Percentiles rank a stretch among this genome's conserved stretches.
These are phyloP conservation scores for Danielia reshetovae DNA, from an alignment of 805 yeast species.

Conservation along the genomic window DNA sequence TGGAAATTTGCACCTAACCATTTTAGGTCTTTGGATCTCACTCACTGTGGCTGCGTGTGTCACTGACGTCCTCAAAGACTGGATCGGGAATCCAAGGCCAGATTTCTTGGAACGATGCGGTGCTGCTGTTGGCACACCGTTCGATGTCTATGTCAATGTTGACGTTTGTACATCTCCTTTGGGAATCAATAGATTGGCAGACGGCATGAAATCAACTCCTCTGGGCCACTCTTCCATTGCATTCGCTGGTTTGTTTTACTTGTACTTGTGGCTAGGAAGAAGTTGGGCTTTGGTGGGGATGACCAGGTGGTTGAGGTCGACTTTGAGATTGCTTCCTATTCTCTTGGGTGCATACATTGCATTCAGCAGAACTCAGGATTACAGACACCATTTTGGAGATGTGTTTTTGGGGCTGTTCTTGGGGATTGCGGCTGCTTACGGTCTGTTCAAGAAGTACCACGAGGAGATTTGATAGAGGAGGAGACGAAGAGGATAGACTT, in stretches of 20 bases:
- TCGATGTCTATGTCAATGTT: conserved; percentile 23
- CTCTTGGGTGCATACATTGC: conserved; percentile 30
- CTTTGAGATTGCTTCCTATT: conserved; percentile 1
- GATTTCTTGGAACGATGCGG: conserved; percentile 9
- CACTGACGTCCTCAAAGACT: conserved; percentile 7
- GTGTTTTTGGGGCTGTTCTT: conserved; percentile 25
- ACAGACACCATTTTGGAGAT: conserved; percentile 35
- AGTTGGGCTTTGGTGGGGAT: conserved; percentile 1
- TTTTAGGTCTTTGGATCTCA: conserved; percentile 7
- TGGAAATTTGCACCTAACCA: background rate
- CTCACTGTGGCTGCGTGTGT: conserved; percentile 4
- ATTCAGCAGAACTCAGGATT: conserved; percentile 31
- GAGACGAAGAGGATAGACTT: background rate
- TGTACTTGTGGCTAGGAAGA: conserved; percentile 28
- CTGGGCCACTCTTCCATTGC: conserved; percentile 38
- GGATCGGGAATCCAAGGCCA: conserved; percentile 10
- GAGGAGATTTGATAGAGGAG: background rate
- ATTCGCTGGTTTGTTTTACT: conserved; percentile 30
- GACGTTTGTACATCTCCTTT: conserved; percentile 32
- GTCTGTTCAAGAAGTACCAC: conserved; percentile 6
- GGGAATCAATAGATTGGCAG: conserved; percentile 24
- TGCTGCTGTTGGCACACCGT: conserved; percentile 18
- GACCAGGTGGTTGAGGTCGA: background rate
- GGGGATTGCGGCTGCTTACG: conserved; percentile 20
- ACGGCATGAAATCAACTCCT: conserved; percentile 41